These are phyloP conservation scores for Persicaria maculosa DNA, from an alignment of 148 eudicot species.

Conservation along the genomic window DNA sequence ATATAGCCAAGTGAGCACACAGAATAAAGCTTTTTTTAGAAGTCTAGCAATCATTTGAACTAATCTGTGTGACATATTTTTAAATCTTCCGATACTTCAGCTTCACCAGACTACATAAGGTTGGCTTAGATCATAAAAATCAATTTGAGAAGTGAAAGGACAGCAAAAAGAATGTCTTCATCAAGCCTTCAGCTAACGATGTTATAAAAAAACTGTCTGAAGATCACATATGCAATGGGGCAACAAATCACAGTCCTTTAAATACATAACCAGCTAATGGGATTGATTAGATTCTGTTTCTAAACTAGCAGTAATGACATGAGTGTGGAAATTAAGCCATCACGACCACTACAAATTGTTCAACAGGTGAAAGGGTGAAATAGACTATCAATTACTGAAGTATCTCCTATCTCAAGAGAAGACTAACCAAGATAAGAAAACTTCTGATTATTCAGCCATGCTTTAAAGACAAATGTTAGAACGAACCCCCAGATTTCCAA, in stretches of 20 bases:
- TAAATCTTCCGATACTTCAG: neutral
- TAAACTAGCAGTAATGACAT: neutral
- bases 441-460: conserved; percentile 82
- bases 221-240: neutral
- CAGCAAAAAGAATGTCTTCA: neutral
- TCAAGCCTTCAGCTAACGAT: neutral
- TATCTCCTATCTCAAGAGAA: conserved; percentile 5
- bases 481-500: conserved; percentile 95
- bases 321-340: neutral
- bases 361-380: neutral
- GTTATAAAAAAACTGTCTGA: neutral
- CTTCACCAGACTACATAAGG: neutral
- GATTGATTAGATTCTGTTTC: neutral
- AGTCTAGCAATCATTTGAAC: neutral
- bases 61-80: neutral
- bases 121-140: neutral
- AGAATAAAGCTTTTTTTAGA: neutral
- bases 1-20: too few relatives aligned
- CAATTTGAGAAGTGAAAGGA: neutral
- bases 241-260: neutral
- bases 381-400: neutral
- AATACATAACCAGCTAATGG: neutral
- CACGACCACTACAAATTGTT: neutral
- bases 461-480: conserved; percentile 59
- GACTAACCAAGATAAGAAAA: conserved; percentile 75